Conservation (phyloP, 768 basidiomycete genomes). For the Boletus tomentosulus region DNA sequence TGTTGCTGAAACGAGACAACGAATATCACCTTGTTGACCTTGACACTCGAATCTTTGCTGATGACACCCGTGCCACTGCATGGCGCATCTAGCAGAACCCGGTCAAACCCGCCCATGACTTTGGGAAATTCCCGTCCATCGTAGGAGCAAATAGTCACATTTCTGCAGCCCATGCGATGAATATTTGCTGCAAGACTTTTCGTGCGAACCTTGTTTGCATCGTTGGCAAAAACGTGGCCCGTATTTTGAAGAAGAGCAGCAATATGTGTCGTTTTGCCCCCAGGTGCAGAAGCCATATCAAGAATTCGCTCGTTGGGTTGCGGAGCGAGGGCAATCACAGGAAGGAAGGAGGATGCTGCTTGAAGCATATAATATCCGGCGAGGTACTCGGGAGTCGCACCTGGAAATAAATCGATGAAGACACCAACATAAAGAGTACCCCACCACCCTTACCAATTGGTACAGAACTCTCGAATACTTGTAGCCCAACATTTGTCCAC, state of each 20-base stretch:
- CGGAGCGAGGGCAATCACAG: slow-evolving; percentile 92
- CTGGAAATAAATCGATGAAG: slow-evolving; percentile 29
- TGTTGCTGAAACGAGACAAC: background rate
- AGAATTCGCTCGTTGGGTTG: slow-evolving; percentile 91
- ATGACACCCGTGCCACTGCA: slow-evolving; percentile 99
- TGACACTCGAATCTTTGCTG: slow-evolving; percentile 95
- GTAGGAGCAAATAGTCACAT: slow-evolving; percentile 94
- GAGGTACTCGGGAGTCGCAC: slow-evolving; percentile 97
- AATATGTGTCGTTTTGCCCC: slow-evolving; percentile 98
- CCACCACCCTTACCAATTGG: slow-evolving; percentile 66
- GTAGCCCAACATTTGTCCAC: slow-evolving; percentile 99
- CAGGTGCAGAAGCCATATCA: slow-evolving; percentile 98
- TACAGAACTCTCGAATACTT: slow-evolving; percentile 94
- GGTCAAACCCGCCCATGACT: slow-evolving; percentile 97
- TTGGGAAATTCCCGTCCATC: slow-evolving; percentile 98
- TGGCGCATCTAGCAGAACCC: slow-evolving; percentile 95
- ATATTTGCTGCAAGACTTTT: slow-evolving; percentile 97
- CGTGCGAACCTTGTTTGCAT: slow-evolving; percentile 88
- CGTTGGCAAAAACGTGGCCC: slow-evolving; percentile 96
- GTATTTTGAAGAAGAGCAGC: slow-evolving; percentile 96
- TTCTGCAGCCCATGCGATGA: slow-evolving; percentile 96
- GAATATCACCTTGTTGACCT: slow-evolving; percentile 85
- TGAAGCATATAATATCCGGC: slow-evolving; percentile 99
- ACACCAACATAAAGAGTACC: background rate
- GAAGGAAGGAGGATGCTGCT: slow-evolving; percentile 98